A percentile compares a stretch with the other conserved stretches of the same genome.
phyloP scores from a whole-genome alignment of 805 yeast genomes.

The Grigorovia humatica region DNA sequence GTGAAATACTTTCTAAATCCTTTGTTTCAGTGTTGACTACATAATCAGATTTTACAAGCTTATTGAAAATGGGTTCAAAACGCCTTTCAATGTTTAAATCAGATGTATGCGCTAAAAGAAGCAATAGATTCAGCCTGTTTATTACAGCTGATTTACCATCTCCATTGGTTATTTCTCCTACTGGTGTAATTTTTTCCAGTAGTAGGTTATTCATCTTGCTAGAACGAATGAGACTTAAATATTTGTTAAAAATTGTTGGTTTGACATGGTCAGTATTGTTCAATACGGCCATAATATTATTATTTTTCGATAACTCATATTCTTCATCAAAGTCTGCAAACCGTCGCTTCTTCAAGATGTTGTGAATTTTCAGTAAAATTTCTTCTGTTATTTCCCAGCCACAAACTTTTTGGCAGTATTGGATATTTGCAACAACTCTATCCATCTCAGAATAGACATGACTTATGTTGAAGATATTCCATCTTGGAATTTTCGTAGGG shows the following conservation, averaged over 20 bases:
- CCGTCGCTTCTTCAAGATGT: constrained; percentile 18
- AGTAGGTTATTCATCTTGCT: constrained; percentile 8
- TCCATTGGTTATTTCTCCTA: constrained; percentile 15
- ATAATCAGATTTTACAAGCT: constrained; percentile 6
- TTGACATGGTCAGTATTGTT: constrained; percentile 2
- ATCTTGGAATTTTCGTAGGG: constrained; percentile 11
- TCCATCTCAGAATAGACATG: constrained; percentile 6
- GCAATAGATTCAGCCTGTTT: constrained; percentile 22
- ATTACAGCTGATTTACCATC: constrained; percentile 15
- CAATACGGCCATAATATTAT: constrained; percentile 3
- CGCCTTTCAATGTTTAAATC: constrained; percentile 15
- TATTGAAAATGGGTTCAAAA: constrained; percentile 15
- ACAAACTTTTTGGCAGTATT: constrained; percentile 12
- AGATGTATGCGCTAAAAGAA: constrained; percentile 16
- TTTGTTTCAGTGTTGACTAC: neutral
- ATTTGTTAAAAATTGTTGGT: constrained; percentile 16
- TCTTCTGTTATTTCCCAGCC: constrained; percentile 33
- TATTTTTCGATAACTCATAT: constrained; percentile 1
- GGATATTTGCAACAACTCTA: constrained; percentile 12
- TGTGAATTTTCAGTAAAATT: constrained; percentile 37
- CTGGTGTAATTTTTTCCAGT: constrained; percentile 22
- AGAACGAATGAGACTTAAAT: constrained; percentile 11
- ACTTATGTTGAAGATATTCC: constrained; percentile 16
- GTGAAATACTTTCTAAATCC: neutral
- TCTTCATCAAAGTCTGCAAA: constrained; percentile 23